These are phyloP conservation scores for Tetrapisispora fleetii DNA, from an alignment of 805 yeast species.

Conservation along the genomic window DNA sequence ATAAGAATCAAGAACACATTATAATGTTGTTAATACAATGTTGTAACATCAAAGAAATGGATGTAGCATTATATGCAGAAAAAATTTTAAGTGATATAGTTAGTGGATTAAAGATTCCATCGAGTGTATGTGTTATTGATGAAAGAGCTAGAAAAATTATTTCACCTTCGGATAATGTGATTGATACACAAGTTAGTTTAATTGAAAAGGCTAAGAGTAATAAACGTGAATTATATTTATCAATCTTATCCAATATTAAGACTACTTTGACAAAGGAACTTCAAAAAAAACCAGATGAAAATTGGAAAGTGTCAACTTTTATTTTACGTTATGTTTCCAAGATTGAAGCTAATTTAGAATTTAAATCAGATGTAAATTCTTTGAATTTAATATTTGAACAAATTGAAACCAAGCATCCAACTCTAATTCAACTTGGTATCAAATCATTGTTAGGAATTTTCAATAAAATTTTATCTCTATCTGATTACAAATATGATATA, in stretches of 20 bases:
- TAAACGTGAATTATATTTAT: slow-evolving; percentile 38
- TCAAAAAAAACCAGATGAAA: slow-evolving; percentile 10
- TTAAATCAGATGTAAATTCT: slow-evolving; percentile 33
- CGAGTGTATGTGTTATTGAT: slow-evolving; percentile 43
- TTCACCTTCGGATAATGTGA: slow-evolving; percentile 49
- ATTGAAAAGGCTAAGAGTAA: slow-evolving; percentile 51
- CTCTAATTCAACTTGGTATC: slow-evolving; percentile 46
- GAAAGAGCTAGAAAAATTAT: slow-evolving; percentile 33
- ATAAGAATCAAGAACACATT: slow-evolving; percentile 38
- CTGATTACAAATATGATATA: slow-evolving; percentile 38
- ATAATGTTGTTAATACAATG: slow-evolving; percentile 45
- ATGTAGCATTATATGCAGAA: slow-evolving; percentile 45
- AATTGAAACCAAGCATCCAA: slow-evolving; percentile 55
- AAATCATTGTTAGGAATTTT: slow-evolving; percentile 47
- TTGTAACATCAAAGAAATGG: slow-evolving; percentile 43
- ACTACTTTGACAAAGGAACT: slow-evolving; percentile 21
- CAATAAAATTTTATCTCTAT: slow-evolving; percentile 35
- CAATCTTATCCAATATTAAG: slow-evolving; percentile 37
- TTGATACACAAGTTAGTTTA: slow-evolving; percentile 47
- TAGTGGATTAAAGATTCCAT: slow-evolving; percentile 38
- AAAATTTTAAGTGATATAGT: slow-evolving; percentile 36
- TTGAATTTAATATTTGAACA: slow-evolving; percentile 36
- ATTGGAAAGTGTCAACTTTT: slow-evolving; percentile 50
- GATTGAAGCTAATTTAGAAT: slow-evolving; percentile 44
- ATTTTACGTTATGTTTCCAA: slow-evolving; percentile 41